These are phyloP conservation scores for Elaeagnus macrophylla DNA, from an alignment of 306 rosid species.

Conservation along the genomic window DNA sequence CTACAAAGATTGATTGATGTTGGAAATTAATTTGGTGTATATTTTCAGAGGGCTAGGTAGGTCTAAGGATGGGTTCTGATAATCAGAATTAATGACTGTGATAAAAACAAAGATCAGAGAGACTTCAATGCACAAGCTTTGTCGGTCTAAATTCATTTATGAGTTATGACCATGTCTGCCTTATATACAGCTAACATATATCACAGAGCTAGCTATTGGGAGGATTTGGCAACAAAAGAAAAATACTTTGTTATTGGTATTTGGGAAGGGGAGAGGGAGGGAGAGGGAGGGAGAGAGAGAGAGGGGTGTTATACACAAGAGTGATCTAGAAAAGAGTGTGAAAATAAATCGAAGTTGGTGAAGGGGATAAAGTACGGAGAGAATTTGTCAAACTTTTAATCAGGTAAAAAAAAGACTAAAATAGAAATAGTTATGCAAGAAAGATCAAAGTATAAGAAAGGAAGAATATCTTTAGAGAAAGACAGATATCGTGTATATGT, in stretches of 20 bases:
- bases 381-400: not conserved
- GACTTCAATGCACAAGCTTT: constrained; percentile 19
- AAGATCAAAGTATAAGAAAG: constrained; percentile 14
- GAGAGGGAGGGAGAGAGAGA: constrained; percentile 18
- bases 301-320: constrained; percentile 1
- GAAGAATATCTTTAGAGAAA: not conserved
- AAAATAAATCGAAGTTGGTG: not conserved
- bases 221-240: constrained; percentile 22
- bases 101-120: constrained; percentile 12
- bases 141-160: constrained; percentile 18
- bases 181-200: constrained; percentile 14
- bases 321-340: not conserved
- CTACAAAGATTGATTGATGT: constrained; percentile 1
- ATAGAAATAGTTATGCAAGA: not conserved
- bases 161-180: constrained; percentile 13
- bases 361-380: no score
- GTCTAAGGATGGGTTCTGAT: constrained; percentile 18
- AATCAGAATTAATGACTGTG: constrained; percentile 12
- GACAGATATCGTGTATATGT: not conserved
- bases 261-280: constrained; percentile 12
- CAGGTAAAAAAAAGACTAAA: not conserved
- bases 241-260: constrained; percentile 7
- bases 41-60: constrained; percentile 3
- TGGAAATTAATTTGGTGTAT: constrained; percentile 29
- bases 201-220: constrained; percentile 15